Evolutionary conservation across 495 filamentous ascomycete species (phyloP).

Genomic region (Lineolata rhizophorae): DNA sequence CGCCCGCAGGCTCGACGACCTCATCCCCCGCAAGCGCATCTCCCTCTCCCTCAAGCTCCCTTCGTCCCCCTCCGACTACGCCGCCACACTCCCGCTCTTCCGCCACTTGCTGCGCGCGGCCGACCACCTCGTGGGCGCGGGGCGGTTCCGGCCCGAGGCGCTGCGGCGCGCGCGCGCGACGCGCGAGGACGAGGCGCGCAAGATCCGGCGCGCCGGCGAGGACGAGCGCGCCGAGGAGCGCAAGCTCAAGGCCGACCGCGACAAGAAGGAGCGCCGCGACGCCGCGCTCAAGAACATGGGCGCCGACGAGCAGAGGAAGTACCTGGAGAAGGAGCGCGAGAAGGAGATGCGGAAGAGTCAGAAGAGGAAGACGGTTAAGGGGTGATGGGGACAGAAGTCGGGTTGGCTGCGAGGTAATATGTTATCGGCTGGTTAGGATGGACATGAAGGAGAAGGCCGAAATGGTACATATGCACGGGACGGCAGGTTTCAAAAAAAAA

Average conservation of each 20-base stretch:
- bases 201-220: slow-evolving; percentile 60
- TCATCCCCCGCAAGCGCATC: slow-evolving; percentile 65
- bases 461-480: too few species aligned
- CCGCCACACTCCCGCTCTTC: slow-evolving; percentile 52
- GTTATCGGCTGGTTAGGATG: too few species aligned
- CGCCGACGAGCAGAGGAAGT: slow-evolving; percentile 90
- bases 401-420: too few species aligned
- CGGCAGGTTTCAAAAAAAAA: too few species aligned
- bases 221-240: slow-evolving; percentile 92
- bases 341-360: slow-evolving; percentile 41
- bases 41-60: slow-evolving; percentile 54
- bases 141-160: slow-evolving; percentile 79
- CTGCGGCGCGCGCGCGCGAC: slow-evolving; percentile 56
- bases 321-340: slow-evolving; percentile 73
- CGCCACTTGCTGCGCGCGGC: slow-evolving; percentile 62
- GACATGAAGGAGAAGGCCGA: too few species aligned
- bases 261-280: slow-evolving; percentile 87
- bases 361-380: slow-evolving; percentile 13
- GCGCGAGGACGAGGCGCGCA: slow-evolving; percentile 63
- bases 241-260: slow-evolving; percentile 50
- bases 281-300: slow-evolving; percentile 56
- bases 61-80: slow-evolving; percentile 34
- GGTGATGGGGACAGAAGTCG: too few species aligned
- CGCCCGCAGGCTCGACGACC: slow-evolving; percentile 60
- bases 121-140: slow-evolving; percentile 52